A percentile compares a stretch with the other conserved stretches of the same genome.
phyloP scores from a whole-genome alignment of 345 rosid genomes.

The Linum tenue region DNA sequence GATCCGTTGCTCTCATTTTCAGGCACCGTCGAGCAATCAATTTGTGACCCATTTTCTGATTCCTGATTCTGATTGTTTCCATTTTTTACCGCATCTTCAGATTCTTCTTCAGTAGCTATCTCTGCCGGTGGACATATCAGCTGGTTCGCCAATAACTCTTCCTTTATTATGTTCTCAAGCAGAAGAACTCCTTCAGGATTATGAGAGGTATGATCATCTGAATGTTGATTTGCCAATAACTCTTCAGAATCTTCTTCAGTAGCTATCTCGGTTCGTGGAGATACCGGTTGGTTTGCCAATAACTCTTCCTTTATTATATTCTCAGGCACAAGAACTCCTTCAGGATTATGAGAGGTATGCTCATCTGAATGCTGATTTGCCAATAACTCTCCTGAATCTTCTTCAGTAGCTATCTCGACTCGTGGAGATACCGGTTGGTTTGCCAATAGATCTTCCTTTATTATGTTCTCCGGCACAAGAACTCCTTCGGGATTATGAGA shows the following conservation, averaged over 20 bases:
- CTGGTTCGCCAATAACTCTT: background rate
- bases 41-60: slow-evolving; percentile 9
- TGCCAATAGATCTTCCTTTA: background rate
- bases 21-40: slow-evolving; percentile 5
- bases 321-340: slow-evolving; percentile 12
- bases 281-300: background rate
- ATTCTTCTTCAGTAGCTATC: slow-evolving; percentile 11
- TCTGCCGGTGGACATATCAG: slow-evolving; percentile 7
- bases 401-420: slow-evolving; percentile 11
- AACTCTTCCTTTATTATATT: background rate
- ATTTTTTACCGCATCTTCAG: slow-evolving; percentile 10
- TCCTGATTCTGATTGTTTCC: slow-evolving; percentile 8
- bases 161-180: slow-evolving; percentile 8
- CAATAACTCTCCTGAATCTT: slow-evolving; percentile 2
- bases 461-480: slow-evolving; percentile 11
- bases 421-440: slow-evolving; percentile 8
- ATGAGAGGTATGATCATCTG: background rate
- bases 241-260: slow-evolving; percentile 12
- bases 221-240: too few species aligned
- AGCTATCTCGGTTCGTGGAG: slow-evolving; percentile 9
- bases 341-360: background rate
- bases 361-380: too few species aligned
- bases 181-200: slow-evolving; percentile 9
- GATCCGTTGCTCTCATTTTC: slow-evolving; percentile 7
- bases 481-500: slow-evolving; percentile 6